Base-by-base conservation (phyloP, 2,329 filamentous ascomycete species). In the Fusarium sp. region DNA sequence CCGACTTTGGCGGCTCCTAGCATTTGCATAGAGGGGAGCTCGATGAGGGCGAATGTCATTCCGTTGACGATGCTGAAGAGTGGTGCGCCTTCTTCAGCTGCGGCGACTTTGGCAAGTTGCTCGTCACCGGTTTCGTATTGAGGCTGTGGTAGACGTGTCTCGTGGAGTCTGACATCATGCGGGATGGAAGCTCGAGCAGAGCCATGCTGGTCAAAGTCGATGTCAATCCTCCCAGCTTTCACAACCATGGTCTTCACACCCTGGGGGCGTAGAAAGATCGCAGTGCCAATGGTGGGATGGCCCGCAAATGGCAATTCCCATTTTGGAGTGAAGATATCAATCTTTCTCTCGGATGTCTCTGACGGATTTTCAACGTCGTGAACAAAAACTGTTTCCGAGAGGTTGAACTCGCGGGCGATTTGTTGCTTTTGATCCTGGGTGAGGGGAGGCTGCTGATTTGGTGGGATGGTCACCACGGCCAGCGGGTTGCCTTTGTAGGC, bases 11-110 rank as follows among this genome's bases (percentile, higher is more conserved):
- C 78, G 3, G 76, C 67, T 1, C 78, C 82, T 10, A 95, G 80
- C 2, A 85, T 81, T n/a, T 88, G 86, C 11, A 92, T 75, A 43
- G 82, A 84, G 0, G 85, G 81, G 13, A 95, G 80, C 66, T 87
- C 79, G 4, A 91, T 80, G 14, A 92, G 83, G 13, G 88, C 77
- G 75, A 93, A 93, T 0, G 87, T 87, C 89, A 94, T 91, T 39
- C 91, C 92, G 37, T 87, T 86, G 23, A 93, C 90, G 39, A 93
- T 86, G 61, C 85, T 88, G 45, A 88, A 83, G 4, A 87, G 68
- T 3, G 83, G 82, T 1, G 83, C 80, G 6, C 68, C 63, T 11
- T 79, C 58, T 73, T 82, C 80, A 2, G 78, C 79, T 5, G 73
- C 72, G 6, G 60, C 68, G 0, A 68, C 30, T 15, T 76, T 70